Conservation (phyloP, 306 rosid species). For the Casuarina cunninghamiana region DNA sequence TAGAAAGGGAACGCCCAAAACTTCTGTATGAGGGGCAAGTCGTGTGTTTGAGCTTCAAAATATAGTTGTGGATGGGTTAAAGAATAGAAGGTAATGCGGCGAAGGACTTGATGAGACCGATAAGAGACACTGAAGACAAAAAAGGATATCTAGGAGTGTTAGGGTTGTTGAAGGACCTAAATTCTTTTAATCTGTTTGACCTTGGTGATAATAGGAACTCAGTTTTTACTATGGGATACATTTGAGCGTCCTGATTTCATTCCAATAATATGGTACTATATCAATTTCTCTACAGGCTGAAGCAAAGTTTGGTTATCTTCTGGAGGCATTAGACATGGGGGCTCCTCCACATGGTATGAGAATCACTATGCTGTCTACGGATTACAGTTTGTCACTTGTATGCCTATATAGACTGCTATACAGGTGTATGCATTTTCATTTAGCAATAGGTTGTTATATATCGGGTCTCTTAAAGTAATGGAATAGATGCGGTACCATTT, state of each 20-base stretch:
- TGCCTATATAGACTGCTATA: not conserved
- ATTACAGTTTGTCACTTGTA: not conserved
- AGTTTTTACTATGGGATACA: not conserved
- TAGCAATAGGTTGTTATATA: not conserved
- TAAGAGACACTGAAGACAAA: not conserved
- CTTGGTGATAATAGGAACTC: too few species aligned
- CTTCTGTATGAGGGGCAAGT: not conserved
- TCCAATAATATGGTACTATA: constrained; percentile 19
- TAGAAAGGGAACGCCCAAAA: not conserved
- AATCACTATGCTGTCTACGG: not conserved
- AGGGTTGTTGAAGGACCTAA: too few species aligned
- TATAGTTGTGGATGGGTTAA: not conserved
- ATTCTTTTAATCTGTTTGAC: too few species aligned
- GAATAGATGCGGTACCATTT: not conserved
- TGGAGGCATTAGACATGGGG: constrained; percentile 98
- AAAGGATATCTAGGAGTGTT: too few species aligned
- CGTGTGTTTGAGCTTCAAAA: not conserved
- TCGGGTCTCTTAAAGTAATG: not conserved
- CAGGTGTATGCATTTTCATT: not conserved
- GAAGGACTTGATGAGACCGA: not conserved
- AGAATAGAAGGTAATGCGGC: not conserved
- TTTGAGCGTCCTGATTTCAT: constrained; percentile 1
- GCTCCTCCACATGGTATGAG: constrained; percentile 97
- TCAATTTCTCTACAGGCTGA: constrained; percentile 66
- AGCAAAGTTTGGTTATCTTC: constrained; percentile 89